Evolutionary conservation across 331 rosid species (phyloP).

Genomic region (Malus hybrid): DNA sequence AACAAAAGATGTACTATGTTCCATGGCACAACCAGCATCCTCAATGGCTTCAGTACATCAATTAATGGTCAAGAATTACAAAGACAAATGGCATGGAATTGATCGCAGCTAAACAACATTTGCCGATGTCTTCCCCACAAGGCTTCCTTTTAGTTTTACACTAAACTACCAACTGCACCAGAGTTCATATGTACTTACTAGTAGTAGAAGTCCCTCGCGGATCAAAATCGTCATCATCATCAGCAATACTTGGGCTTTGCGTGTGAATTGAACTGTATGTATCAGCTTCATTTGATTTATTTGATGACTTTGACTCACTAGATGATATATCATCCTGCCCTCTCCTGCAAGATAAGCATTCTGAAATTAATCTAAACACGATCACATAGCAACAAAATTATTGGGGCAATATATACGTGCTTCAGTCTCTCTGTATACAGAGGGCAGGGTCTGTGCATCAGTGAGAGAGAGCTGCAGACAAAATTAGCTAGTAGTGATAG

Average conservation of each 20-base stretch:
- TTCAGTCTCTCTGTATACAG: background rate
- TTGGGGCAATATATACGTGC: background rate
- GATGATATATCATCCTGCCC: constrained; percentile 36
- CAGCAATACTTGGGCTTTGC: constrained; percentile 37
- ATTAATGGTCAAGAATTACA: background rate
- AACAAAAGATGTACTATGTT: background rate
- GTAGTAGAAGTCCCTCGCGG: constrained; percentile 80
- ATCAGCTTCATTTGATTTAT: constrained; percentile 35
- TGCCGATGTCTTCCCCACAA: background rate
- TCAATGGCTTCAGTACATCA: background rate
- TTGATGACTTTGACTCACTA: constrained; percentile 40
- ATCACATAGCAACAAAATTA: constrained; percentile 5
- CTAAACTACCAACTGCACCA: constrained; percentile 1
- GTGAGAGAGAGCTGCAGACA: background rate
- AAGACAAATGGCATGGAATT: background rate
- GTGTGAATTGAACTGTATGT: constrained; percentile 35
- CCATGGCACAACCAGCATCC: background rate
- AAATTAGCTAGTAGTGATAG: background rate
- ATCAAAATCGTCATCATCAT: constrained; percentile 66
- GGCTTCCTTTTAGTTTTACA: background rate
- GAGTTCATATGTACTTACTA: constrained; percentile 44
- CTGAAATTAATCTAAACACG: constrained; percentile 14
- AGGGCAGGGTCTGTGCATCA: background rate
- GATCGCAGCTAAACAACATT: constrained; percentile 1
- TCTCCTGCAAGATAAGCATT: constrained; percentile 45